Conservation (phyloP, 108 stramenopile genomes). For the Skeletonema costatum region DNA sequence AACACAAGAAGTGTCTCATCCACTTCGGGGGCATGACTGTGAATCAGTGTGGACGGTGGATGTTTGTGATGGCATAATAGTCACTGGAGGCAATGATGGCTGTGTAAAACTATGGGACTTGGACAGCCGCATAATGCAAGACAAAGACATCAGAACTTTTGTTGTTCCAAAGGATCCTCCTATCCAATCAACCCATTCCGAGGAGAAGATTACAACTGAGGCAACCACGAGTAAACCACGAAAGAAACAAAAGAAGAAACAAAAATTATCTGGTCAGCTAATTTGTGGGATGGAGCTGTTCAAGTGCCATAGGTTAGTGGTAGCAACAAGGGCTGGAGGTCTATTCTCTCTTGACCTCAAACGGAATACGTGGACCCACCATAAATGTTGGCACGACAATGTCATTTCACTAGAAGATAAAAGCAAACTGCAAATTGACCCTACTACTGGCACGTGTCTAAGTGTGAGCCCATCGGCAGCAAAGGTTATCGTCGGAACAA, state of each 20-base stretch:
- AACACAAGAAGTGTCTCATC: conserved; percentile 35
- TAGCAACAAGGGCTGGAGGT: conserved; percentile 62
- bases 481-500: conserved; percentile 59
- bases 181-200: background rate
- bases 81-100: conserved; percentile 74
- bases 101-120: conserved; percentile 54
- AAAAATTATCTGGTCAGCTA: conserved; percentile 43
- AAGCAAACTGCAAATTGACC: conserved; percentile 20
- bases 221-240: background rate
- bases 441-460: conserved; percentile 62
- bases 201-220: background rate
- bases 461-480: conserved; percentile 26
- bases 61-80: conserved; percentile 34
- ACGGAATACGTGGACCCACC: conserved; percentile 32
- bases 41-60: conserved; percentile 66
- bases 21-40: conserved; percentile 42
- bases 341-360: conserved; percentile 46
- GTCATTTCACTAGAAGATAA: conserved; percentile 9
- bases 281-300: conserved; percentile 67
- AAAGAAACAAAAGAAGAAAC: conserved; percentile 44
- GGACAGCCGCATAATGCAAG: conserved; percentile 26
- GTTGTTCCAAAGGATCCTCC: conserved; percentile 19
- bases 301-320: conserved; percentile 33
- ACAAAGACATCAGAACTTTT: background rate
- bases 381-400: conserved; percentile 51